These are phyloP conservation scores for Xylariales sp. DNA, from an alignment of 2,329 filamentous ascomycete species.

Conservation along the genomic window DNA sequence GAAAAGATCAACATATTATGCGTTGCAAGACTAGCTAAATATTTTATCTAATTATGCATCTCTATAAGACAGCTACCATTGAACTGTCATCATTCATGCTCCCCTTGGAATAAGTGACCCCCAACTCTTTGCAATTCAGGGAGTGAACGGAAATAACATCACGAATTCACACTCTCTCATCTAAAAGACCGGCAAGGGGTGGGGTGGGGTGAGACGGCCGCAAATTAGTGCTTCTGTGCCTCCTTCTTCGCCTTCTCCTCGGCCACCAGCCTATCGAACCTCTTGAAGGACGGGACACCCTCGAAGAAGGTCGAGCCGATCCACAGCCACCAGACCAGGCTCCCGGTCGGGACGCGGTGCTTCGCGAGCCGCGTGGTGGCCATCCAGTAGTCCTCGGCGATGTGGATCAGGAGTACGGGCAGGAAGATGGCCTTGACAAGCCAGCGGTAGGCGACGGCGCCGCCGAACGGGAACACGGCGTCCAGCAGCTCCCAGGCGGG, in stretches of 20 bases:
- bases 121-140: too few species aligned
- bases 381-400: conserved; percentile 55
- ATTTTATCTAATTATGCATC: too few species aligned
- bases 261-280: conserved; percentile 46
- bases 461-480: conserved; percentile 42
- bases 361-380: conserved; percentile 40
- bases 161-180: too few species aligned
- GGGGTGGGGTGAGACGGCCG: too few species aligned
- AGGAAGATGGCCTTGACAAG: conserved; percentile 55
- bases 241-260: conserved; percentile 37
- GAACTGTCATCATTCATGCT: too few species aligned
- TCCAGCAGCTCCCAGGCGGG: conserved; percentile 45
- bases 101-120: too few species aligned
- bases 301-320: conserved; percentile 47
- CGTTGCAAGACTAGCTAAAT: too few species aligned
- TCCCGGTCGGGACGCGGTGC: conserved; percentile 42
- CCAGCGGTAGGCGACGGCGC: conserved; percentile 50
- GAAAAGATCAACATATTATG: too few species aligned
- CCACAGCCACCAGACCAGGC: conserved; percentile 53
- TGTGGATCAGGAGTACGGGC: conserved; percentile 61
- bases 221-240: conserved; percentile 35
- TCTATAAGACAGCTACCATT: too few species aligned
- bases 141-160: too few species aligned
- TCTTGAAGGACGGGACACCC: conserved; percentile 43
- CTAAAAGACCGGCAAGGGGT: too few species aligned